Evolutionary conservation across 345 rosid species (phyloP).

Genomic region (Microthlaspi erraticum): DNA sequence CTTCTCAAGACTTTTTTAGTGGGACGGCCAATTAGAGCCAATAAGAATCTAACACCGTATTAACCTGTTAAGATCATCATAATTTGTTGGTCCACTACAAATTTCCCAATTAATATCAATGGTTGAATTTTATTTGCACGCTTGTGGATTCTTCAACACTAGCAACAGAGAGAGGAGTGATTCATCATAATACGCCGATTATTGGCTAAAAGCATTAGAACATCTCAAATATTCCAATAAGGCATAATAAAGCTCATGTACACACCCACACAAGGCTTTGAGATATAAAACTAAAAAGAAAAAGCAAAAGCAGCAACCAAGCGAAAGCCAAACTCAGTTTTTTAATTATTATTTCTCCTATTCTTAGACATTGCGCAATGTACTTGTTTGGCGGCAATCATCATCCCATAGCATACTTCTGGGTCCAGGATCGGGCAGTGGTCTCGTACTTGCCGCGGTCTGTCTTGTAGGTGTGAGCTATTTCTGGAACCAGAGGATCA

Average conservation of each 20-base stretch:
- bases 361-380: constrained; percentile 26
- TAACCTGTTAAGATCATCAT: neutral
- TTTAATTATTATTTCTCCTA: constrained; percentile 23
- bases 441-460: constrained; percentile 70
- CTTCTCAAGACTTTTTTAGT: neutral
- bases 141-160: neutral
- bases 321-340: constrained; percentile 24
- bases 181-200: constrained; percentile 6
- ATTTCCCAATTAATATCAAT: neutral
- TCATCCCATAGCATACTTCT: constrained; percentile 72
- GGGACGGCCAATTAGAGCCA: neutral
- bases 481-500: constrained; percentile 76
- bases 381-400: constrained; percentile 21
- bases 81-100: constrained; percentile 22
- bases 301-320: constrained; percentile 14
- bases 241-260: constrained; percentile 42
- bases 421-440: constrained; percentile 73
- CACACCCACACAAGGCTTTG: constrained; percentile 37
- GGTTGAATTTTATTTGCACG: neutral
- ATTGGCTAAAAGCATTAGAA: constrained; percentile 18
- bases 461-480: constrained; percentile 70
- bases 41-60: constrained; percentile 2
- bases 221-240: constrained; percentile 14
- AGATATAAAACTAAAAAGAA: constrained; percentile 20
- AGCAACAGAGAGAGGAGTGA: neutral